Base-by-base conservation (phyloP, 2,329 filamentous ascomycete genomes). In the Xylariaceae sp. region DNA sequence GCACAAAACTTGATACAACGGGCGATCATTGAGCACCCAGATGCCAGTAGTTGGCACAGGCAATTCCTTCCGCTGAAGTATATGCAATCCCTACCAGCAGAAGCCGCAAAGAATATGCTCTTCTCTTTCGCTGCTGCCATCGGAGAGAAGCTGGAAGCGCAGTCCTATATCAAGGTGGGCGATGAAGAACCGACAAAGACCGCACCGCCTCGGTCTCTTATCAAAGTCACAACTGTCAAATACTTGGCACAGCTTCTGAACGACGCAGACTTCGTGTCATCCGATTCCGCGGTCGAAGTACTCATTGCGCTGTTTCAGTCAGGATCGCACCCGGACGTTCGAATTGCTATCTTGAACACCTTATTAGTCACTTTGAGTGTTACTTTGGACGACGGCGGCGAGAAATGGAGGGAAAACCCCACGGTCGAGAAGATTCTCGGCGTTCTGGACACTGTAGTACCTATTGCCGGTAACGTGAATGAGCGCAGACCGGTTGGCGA, bases 181-280 rank as follows among this genome's bases (percentile, higher is more conserved):
- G 51, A 54, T n/a, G 41, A 42, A 31, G 47, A 50, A 10, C 44
- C 47, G 7, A 31, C 45, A 2, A 50, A 51, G 42, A 47, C 31
- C 16, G 47, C 50, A 18, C 54, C 54, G 6, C 54, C 54, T 31
- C n/a, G 31, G 18, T 56, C 51, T 39, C 6, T 56, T 2, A 47
- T 56, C 38, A 56, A 54, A 18, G 54, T 56, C 31, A 18, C 54
- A n/a, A 56, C 54, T 9, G 42, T 49, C 19, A 56, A 56, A 42
- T 54, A 56, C 42, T 42, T 56, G 10, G 54, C 54, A 41, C 54
- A 56, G 31, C 45, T 56, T 39, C 48, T 56, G 38, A 54, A 54
- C 18, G 38, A 51, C n/a, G 51, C 54, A 2, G 47, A 56, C 7
- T 56, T 56, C 14, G 48, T 56, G 14, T 44, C 45, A 13, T 33